Evolutionary conservation across 768 basidiomycete species (phyloP), one percentile per base, ranked within the genome.

Genomic region (Mycena crocata): DNA sequence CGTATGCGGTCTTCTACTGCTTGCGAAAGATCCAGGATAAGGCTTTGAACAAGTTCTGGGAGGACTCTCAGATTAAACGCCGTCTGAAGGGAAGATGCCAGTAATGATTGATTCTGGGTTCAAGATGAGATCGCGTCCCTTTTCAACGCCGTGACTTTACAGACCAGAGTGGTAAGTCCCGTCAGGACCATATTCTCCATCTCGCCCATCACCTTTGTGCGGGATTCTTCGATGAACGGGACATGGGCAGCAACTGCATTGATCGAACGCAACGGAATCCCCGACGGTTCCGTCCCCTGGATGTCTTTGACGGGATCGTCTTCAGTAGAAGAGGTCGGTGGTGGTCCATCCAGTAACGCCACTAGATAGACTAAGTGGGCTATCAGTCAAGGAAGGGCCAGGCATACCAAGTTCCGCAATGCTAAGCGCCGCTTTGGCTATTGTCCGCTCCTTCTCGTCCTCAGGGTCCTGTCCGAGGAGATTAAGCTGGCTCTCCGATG

Each of bases 21-120:
- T 51, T 93, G 90, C 23, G 90, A 93, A 10, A 98, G 81, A 75
- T 97, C 94, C 7, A 80, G 79, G 21, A 98, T 81, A 2, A 99
- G 86, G 56, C 87, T 87, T 62, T 91, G 88, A 5, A 98, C 93
- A 8, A 98, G 86, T 28, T 89, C 86, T 0, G 97, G 93, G 14
- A 99, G 84, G 19, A 93, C 87, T 31, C 92, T 86, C 17, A 99
- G 87, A 75, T 98, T 99, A 78, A 95, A 93, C 5, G 97, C 96
- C 1, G 95, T 98, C 83, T 99, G 98, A 15, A 99, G 84, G 0
- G 97, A 95, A 1, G 95, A 96, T 0, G 96, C 95, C 1, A 99
- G 85, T 21, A 97, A 79, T 2, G 95, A 89, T 79, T 94, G 95
- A 73, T 99, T 93, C 96, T 98, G 68, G 40, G 60, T 21, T 62